A percentile compares a stretch with the other conserved stretches of the same genome.
Evolutionary conservation across 768 basidiomycete species (phyloP).

Genomic region (Tulasnella sp.): DNA sequence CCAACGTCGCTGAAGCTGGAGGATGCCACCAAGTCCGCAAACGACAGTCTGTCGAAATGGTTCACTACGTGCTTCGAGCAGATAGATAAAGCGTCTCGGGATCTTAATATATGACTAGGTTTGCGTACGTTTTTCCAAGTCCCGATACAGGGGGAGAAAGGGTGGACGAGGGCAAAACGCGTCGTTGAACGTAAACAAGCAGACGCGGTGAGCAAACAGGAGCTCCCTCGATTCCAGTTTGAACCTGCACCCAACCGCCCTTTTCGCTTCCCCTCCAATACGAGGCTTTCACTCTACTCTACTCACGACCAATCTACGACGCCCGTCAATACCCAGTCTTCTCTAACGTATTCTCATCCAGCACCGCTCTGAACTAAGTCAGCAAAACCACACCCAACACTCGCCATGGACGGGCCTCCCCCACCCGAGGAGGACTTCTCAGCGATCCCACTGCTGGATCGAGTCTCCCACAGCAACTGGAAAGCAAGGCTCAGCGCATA

Average conservation of each 20-base stretch:
- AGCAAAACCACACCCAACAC: neutral
- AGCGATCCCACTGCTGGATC: conserved; percentile 58
- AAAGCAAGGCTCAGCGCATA: conserved; percentile 94
- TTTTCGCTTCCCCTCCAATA: neutral
- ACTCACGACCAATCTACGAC: neutral
- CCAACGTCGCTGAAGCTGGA: neutral
- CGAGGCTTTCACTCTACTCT: neutral
- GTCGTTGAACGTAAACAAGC: neutral
- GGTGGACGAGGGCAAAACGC: neutral
- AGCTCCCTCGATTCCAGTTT: neutral
- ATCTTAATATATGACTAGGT: neutral
- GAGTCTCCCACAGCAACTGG: conserved; percentile 95
- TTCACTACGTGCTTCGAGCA: conserved; percentile 7
- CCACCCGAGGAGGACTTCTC: conserved; percentile 93
- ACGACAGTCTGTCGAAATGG: neutral
- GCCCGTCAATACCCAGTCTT: neutral
- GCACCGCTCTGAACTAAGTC: neutral
- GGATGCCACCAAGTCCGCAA: neutral
- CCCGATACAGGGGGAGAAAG: neutral
- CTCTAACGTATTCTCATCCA: neutral
- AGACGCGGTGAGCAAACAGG: conserved; percentile 3
- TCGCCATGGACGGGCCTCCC: conserved; percentile 73
- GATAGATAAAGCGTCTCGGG: conserved; percentile 8
- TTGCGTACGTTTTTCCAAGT: neutral
- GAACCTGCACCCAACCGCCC: neutral